Evolutionary conservation across 1,284 basidiomycete genomes (phyloP).

Genomic region (Trametes hirsuta): DNA sequence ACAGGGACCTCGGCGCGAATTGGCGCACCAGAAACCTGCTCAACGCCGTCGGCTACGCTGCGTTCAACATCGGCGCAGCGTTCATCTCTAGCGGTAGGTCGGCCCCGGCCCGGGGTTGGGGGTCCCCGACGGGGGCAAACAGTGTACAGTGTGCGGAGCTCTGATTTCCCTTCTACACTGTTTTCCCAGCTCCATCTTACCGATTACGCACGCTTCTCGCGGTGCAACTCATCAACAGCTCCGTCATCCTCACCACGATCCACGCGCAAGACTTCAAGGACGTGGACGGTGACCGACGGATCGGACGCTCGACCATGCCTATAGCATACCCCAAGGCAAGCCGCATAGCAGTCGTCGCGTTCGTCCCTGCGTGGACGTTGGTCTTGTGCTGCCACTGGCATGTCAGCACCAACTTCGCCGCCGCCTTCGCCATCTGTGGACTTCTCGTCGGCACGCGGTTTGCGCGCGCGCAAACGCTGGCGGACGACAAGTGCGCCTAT

Average conservation of each 20-base stretch:
- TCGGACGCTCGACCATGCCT: slow-evolving; percentile 41
- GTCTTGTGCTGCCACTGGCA: no score
- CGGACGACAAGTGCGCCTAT: no score
- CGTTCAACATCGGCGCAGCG: slow-evolving; percentile 28
- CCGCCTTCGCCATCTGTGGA: no score
- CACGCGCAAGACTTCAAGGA: slow-evolving; percentile 48
- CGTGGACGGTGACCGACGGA: slow-evolving; percentile 38
- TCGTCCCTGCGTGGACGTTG: not conserved
- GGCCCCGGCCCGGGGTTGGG: slow-evolving; percentile 2
- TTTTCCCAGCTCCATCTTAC: not conserved
- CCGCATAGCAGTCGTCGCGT: not conserved
- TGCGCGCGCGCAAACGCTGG: no score
- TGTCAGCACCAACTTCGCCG: no score
- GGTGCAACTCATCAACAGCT: slow-evolving; percentile 26
- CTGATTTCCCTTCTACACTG: not conserved
- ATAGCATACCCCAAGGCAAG: slow-evolving; percentile 34
- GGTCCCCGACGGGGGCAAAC: not conserved
- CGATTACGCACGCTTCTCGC: slow-evolving; percentile 18
- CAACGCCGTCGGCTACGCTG: slow-evolving; percentile 38
- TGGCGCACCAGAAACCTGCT: slow-evolving; percentile 41
- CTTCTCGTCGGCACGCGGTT: no score
- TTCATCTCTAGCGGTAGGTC: slow-evolving; percentile 2
- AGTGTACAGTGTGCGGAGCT: not conserved
- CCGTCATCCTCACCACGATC: slow-evolving; percentile 40
- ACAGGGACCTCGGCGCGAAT: slow-evolving; percentile 36